These are phyloP conservation scores for Tilletia indica DNA, from an alignment of 1,284 basidiomycete species.

Conservation along the genomic window DNA sequence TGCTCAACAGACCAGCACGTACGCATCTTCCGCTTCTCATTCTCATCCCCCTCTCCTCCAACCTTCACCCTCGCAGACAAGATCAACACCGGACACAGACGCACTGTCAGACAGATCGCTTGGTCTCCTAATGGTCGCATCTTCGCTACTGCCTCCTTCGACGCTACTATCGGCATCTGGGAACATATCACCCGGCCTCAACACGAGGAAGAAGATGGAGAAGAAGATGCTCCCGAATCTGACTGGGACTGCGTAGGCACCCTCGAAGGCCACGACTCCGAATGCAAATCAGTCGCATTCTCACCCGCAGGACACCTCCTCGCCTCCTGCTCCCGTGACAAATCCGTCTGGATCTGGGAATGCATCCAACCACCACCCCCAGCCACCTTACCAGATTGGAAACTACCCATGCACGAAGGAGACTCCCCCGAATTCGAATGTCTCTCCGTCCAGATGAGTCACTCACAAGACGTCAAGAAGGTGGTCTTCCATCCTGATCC, in stretches of 20 bases:
- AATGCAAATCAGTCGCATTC: conserved; percentile 93
- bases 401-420: background rate
- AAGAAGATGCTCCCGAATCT: conserved; percentile 38
- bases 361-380: conserved; percentile 57
- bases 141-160: conserved; percentile 93
- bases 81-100: conserved; percentile 73
- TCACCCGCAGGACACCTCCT: conserved; percentile 74
- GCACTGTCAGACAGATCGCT: conserved; percentile 83
- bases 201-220: conserved; percentile 59
- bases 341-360: conserved; percentile 99
- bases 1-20: conserved; percentile 94
- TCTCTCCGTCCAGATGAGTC: conserved; percentile 93
- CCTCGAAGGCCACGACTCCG: conserved; percentile 93
- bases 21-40: conserved; percentile 66
- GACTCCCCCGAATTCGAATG: conserved; percentile 70
- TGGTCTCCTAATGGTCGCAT: conserved; percentile 86
- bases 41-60: conserved; percentile 34
- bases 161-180: conserved; percentile 89
- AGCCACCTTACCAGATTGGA: background rate
- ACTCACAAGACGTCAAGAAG: conserved; percentile 92
- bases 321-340: conserved; percentile 90
- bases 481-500: conserved; percentile 82
- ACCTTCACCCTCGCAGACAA: conserved; percentile 45
- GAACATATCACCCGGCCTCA: conserved; percentile 59
- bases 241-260: conserved; percentile 78